Conservation (phyloP, 2,329 filamentous ascomycete species). For the Colletotrichum navitas region DNA sequence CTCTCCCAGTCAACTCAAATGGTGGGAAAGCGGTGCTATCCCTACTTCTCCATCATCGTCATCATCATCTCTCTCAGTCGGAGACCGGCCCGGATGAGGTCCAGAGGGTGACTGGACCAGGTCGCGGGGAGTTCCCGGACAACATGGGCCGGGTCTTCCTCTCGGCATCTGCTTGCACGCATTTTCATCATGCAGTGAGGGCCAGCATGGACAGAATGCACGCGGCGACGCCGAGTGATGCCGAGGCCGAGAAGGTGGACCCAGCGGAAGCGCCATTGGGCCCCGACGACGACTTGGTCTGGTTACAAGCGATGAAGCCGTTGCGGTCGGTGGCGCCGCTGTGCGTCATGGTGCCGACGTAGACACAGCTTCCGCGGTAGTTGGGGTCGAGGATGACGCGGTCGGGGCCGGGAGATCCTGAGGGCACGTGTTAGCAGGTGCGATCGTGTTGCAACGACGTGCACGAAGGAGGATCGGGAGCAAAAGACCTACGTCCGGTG, state of each 20-base stretch:
- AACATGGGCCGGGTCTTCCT: background rate
- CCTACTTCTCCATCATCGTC: background rate
- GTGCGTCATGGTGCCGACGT: constrained; percentile 77
- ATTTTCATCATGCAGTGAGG: constrained; percentile 16
- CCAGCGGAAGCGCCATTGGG: constrained; percentile 14
- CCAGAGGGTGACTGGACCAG: background rate
- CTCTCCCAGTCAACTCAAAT: background rate
- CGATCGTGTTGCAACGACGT: too few species aligned
- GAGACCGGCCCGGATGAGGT: too few species aligned
- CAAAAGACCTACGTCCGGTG: constrained; percentile 50
- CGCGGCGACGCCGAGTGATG: background rate
- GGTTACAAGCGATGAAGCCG: constrained; percentile 73
- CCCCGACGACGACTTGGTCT: constrained; percentile 7
- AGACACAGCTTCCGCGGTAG: constrained; percentile 55
- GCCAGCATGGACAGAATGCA: constrained; percentile 29
- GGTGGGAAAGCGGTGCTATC: background rate
- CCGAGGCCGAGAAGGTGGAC: background rate
- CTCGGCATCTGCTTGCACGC: background rate
- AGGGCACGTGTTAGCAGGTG: constrained; percentile 21
- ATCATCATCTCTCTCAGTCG: background rate
- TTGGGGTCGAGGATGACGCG: constrained; percentile 72
- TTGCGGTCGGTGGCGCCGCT: constrained; percentile 74
- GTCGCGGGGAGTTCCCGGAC: background rate
- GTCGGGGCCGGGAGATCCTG: constrained; percentile 74
- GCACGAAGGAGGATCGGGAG: background rate